These are phyloP conservation scores for Spinellus fusiger DNA, from an alignment of 192 early-diverging fungal species.

Conservation along the genomic window DNA sequence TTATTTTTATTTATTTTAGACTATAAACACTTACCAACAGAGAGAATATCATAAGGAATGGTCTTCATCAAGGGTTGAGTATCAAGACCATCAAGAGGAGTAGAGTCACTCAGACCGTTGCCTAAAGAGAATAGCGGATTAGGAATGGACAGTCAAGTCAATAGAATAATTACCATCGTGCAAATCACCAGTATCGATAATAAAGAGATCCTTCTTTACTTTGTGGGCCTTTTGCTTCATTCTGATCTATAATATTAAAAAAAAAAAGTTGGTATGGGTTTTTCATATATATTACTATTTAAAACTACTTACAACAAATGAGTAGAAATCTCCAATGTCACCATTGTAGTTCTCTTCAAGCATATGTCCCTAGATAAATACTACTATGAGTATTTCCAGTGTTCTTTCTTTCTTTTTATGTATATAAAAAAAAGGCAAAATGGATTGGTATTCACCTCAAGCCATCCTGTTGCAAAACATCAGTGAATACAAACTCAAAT, in stretches of 20 bases:
- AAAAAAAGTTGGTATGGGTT: neutral
- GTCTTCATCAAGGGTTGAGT: conserved; percentile 31
- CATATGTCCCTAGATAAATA: conserved; percentile 15
- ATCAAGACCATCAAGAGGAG: conserved; percentile 25
- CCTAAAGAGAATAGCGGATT: conserved; percentile 8
- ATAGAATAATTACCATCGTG: conserved; percentile 30
- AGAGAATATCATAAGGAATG: conserved; percentile 34
- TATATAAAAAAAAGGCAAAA: neutral
- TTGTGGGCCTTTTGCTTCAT: conserved; percentile 41
- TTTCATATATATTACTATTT: neutral
- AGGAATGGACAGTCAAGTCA: neutral
- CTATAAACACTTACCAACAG: conserved; percentile 17
- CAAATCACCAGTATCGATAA: conserved; percentile 46
- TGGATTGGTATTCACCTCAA: conserved; percentile 12
- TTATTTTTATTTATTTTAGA: neutral
- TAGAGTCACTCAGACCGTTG: conserved; percentile 35
- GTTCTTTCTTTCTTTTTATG: neutral
- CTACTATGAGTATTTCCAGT: neutral
- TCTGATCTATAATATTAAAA: conserved; percentile 12
- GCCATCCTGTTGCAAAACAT: conserved; percentile 11
- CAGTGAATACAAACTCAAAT: no score
- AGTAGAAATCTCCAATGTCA: conserved; percentile 50
- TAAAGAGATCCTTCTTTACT: conserved; percentile 43
- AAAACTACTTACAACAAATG: conserved; percentile 31
- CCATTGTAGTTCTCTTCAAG: conserved; percentile 35